phyloP scores from a whole-genome alignment of 345 rosid species.

The Streptanthus diversifolius region DNA sequence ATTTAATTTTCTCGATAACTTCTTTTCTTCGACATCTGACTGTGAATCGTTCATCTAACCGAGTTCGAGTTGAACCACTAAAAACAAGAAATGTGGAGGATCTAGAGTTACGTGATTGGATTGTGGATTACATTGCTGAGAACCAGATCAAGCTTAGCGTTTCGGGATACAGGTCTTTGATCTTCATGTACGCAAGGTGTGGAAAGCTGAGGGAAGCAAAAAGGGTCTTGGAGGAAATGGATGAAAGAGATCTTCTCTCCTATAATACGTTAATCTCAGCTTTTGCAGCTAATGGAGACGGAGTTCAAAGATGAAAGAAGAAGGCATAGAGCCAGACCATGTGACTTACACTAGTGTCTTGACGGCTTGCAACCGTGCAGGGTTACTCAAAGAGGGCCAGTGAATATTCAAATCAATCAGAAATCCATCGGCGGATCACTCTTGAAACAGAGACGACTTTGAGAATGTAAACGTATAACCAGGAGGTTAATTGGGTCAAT shows the following conservation, averaged over 20 bases:
- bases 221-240: constrained; percentile 35
- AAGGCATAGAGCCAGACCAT: constrained; percentile 37
- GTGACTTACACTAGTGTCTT: constrained; percentile 39
- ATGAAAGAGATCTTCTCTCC: constrained; percentile 35
- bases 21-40: too few relatives aligned
- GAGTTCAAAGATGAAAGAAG: constrained; percentile 34
- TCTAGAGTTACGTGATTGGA: constrained; percentile 38
- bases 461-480: background rate
- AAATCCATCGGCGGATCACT: constrained; percentile 26
- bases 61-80: too few relatives aligned
- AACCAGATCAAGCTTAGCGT: constrained; percentile 36
- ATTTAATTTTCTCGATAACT: too few relatives aligned
- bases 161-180: constrained; percentile 43
- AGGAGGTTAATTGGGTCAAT: too few relatives aligned
- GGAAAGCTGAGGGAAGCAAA: constrained; percentile 37
- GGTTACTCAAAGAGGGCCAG: constrained; percentile 40
- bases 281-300: constrained; percentile 44
- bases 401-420: constrained; percentile 27
- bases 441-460: background rate
- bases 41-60: too few relatives aligned
- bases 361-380: constrained; percentile 47
- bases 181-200: constrained; percentile 43
- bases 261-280: constrained; percentile 43
- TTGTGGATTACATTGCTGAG: constrained; percentile 24
- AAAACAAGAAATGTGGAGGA: too few relatives aligned